Percentiles rank a stretch among this genome's conserved stretches.
phyloP scores from a whole-genome alignment of 208 protist species.

The Willaertia magna region DNA sequence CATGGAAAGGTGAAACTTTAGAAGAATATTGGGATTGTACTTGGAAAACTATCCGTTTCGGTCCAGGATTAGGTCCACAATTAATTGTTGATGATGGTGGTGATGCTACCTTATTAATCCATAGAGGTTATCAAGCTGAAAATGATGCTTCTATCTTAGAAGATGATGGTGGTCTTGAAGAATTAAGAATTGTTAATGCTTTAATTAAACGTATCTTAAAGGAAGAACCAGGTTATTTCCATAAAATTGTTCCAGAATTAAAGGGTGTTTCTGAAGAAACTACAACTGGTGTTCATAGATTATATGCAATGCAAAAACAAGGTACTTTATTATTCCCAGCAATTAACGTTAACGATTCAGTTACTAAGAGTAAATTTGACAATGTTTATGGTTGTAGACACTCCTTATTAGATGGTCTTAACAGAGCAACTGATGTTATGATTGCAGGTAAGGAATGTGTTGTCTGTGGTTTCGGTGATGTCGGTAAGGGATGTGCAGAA shows the following conservation, averaged over 20 bases:
- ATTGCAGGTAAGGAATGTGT: conserved; percentile 93
- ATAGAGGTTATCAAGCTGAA: conserved; percentile 72
- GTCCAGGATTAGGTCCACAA: conserved; percentile 68
- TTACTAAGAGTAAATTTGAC: conserved; percentile 99
- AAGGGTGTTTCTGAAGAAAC: conserved; percentile 98
- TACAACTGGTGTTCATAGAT: conserved; percentile 97
- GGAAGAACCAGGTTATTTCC: conserved; percentile 44
- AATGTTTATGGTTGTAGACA: conserved; percentile 98
- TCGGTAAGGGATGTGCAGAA: conserved; percentile 95
- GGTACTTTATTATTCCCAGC: conserved; percentile 90
- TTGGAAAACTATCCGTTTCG: conserved; percentile 71
- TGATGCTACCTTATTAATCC: conserved; percentile 93
- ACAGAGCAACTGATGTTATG: conserved; percentile 99
- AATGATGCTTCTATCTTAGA: conserved; percentile 43
- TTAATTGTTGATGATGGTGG: conserved; percentile 99
- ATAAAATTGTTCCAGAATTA: conserved; percentile 69
- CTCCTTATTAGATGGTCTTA: conserved; percentile 98
- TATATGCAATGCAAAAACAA: conserved; percentile 86
- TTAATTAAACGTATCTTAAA: conserved; percentile 36
- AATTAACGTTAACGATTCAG: conserved; percentile 99
- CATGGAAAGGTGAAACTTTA: conserved; percentile 98
- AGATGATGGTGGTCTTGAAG: conserved; percentile 47
- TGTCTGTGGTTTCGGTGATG: conserved; percentile 96
- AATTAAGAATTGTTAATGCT: conserved; percentile 42
- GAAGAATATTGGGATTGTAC: conserved; percentile 99